A percentile compares a stretch with the other conserved stretches of the same genome.
phyloP scores from a whole-genome alignment of 768 basidiomycete species.

The Thelephora aurantiotincta region DNA sequence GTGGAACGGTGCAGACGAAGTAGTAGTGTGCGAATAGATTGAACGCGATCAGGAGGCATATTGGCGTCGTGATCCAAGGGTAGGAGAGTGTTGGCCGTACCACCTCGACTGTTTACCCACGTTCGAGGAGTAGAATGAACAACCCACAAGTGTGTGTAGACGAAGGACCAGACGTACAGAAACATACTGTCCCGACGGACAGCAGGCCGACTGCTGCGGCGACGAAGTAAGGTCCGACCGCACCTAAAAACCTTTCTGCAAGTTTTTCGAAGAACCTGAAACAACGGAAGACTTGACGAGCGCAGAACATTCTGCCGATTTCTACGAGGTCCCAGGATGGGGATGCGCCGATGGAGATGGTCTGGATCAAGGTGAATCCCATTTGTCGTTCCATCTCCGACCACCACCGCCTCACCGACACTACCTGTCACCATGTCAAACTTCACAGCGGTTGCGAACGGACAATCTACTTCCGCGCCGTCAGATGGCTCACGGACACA shows the following conservation, averaged over 20 bases:
- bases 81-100: slow-evolving; percentile 52
- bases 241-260: slow-evolving; percentile 74
- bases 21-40: slow-evolving; percentile 81
- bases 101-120: slow-evolving; percentile 49
- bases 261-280: slow-evolving; percentile 55
- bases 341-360: background rate
- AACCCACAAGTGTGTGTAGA: background rate
- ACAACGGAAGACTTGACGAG: slow-evolving; percentile 34
- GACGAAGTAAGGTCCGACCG: slow-evolving; percentile 86
- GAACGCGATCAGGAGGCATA: slow-evolving; percentile 59
- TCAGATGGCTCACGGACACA: slow-evolving; percentile 22
- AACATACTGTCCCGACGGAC: slow-evolving; percentile 51
- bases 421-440: background rate
- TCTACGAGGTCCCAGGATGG: background rate
- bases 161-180: slow-evolving; percentile 43
- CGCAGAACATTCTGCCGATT: slow-evolving; percentile 10
- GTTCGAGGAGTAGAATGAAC: slow-evolving; percentile 2
- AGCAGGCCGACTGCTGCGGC: slow-evolving; percentile 67
- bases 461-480: slow-evolving; percentile 11
- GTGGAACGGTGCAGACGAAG: slow-evolving; percentile 62
- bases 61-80: slow-evolving; percentile 45
- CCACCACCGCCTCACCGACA: background rate
- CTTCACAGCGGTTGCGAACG: slow-evolving; percentile 2
- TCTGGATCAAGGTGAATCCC: background rate
- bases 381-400: background rate